These are phyloP conservation scores for Chrysochromulina tobinii DNA, from an alignment of 78 protist genomes.

Conservation along the genomic window DNA sequence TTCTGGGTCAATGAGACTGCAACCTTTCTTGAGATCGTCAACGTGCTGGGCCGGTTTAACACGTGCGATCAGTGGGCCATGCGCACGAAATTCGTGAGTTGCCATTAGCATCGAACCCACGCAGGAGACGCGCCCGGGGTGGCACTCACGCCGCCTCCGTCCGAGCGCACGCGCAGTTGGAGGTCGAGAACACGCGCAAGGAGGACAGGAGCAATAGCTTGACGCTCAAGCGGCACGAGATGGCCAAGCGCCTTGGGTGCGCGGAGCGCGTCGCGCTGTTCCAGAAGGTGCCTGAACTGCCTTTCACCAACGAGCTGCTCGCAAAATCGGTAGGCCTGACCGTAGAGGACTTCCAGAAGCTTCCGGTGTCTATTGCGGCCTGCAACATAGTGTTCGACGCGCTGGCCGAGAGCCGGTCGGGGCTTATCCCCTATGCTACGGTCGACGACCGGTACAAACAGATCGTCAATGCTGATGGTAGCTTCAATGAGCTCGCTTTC, in stretches of 20 bases:
- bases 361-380: neutral
- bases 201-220: neutral
- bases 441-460: neutral
- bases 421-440: neutral
- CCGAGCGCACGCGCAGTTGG: too few species aligned
- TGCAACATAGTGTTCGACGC: neutral
- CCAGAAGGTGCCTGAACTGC: neutral
- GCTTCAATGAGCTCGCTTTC: neutral
- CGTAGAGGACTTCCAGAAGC: neutral
- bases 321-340: neutral
- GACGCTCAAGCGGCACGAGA: neutral
- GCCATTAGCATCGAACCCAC: too few species aligned
- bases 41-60: neutral
- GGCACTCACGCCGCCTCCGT: too few species aligned
- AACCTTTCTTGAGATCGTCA: neutral
- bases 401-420: neutral
- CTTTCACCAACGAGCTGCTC: neutral
- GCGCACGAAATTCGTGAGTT: neutral
- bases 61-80: neutral
- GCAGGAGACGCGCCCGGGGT: too few species aligned
- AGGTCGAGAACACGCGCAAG: neutral
- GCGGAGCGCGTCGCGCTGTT: neutral
- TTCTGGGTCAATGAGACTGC: neutral
- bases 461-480: neutral
- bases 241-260: neutral